Percentiles rank a stretch among this genome's conserved stretches.
phyloP scores from a whole-genome alignment of 768 basidiomycete species.

The Tylopilus sp. region DNA sequence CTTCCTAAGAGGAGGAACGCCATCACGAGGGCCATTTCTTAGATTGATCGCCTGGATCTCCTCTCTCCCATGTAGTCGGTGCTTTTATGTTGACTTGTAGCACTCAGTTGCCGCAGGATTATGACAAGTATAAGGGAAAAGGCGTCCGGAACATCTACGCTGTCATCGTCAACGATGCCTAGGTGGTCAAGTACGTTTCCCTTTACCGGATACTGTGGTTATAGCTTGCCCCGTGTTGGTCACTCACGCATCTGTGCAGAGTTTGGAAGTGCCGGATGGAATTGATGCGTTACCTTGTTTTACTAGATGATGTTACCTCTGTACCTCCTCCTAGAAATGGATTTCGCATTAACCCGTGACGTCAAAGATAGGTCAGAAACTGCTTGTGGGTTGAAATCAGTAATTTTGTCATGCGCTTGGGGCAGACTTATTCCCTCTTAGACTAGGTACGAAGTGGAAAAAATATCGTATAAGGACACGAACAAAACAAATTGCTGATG shows the following conservation, averaged over 20 bases:
- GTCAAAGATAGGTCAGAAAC: constrained; percentile 60
- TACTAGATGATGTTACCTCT: constrained; percentile 3
- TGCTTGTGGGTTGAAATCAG: constrained; percentile 47
- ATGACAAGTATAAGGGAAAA: constrained; percentile 71
- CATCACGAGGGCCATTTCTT: too few relatives aligned
- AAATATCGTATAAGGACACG: too few relatives aligned
- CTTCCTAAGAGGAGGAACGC: too few relatives aligned
- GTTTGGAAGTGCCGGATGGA: constrained; percentile 76
- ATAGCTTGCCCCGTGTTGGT: background rate
- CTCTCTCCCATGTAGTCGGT: too few relatives aligned
- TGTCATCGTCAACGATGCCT: constrained; percentile 76
- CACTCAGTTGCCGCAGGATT: too few relatives aligned
- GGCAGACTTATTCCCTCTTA: too few relatives aligned
- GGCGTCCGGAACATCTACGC: constrained; percentile 71
- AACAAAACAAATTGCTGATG: too few relatives aligned
- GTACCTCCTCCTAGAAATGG: too few relatives aligned
- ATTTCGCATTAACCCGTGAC: constrained; percentile 50
- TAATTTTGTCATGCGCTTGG: too few relatives aligned
- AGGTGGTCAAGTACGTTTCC: constrained; percentile 50
- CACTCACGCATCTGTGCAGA: constrained; percentile 31
- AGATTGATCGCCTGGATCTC: too few relatives aligned
- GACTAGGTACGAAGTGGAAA: too few relatives aligned
- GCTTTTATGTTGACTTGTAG: too few relatives aligned
- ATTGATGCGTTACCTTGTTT: constrained; percentile 40
- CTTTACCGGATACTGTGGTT: background rate